Conservation (phyloP, 2,329 filamentous ascomycete genomes). For the Sporothrix brasiliensis region DNA sequence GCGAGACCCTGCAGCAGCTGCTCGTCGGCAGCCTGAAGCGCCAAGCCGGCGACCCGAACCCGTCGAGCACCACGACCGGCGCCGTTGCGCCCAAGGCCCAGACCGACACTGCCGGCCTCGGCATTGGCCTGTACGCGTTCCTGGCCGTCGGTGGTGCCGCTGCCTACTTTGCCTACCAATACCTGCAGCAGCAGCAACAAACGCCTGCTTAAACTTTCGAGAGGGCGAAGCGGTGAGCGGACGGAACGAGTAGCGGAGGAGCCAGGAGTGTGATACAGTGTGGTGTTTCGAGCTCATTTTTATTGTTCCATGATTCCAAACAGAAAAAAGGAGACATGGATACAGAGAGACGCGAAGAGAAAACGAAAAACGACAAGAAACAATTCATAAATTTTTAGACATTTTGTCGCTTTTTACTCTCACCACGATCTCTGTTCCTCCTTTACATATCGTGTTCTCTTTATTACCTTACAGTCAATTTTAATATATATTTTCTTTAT, state of each 20-base stretch:
- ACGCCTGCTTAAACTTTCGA: conserved; percentile 13
- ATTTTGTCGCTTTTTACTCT: conserved; percentile 7
- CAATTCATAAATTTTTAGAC: conserved; percentile 13
- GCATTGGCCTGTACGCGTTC: conserved; percentile 79
- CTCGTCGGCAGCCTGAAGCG: conserved; percentile 78
- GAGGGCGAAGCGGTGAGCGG: neutral
- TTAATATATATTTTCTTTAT: neutral
- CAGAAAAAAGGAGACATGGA: neutral
- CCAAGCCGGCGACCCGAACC: conserved; percentile 76
- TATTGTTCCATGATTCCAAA: neutral
- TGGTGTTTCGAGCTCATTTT: neutral
- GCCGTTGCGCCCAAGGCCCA: conserved; percentile 55
- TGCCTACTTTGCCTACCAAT: conserved; percentile 84
- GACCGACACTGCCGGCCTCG: conserved; percentile 60
- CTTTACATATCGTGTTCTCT: neutral
- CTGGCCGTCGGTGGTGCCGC: conserved; percentile 74
- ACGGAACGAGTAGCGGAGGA: neutral
- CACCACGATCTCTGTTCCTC: neutral
- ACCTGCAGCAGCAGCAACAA: conserved; percentile 63
- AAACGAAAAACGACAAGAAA: neutral
- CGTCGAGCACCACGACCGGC: conserved; percentile 57
- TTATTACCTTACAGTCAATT: neutral
- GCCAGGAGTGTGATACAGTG: neutral
- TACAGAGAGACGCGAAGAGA: neutral
- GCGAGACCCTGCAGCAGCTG: conserved; percentile 83